Evolutionary conservation across 106 monocot species (phyloP).

Genomic region (Xerophyta viscosa): DNA sequence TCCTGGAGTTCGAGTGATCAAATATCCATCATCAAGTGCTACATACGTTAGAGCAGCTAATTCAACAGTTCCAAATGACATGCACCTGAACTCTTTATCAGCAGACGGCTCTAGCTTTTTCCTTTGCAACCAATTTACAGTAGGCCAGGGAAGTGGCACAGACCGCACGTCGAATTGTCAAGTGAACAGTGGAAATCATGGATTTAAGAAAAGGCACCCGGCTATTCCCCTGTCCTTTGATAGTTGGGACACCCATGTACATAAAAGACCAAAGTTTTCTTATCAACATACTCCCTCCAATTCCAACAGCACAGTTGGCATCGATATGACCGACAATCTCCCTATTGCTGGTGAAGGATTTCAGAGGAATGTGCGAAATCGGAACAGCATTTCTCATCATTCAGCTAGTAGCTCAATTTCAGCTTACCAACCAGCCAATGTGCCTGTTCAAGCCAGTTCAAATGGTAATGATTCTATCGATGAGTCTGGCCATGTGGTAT

Average conservation of each 20-base stretch:
- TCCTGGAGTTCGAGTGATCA: conserved; percentile 2
- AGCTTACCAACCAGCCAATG: conserved; percentile 7
- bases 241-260: conserved; percentile 7
- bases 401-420: conserved; percentile 14
- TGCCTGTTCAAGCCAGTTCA: conserved; percentile 14
- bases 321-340: conserved; percentile 4
- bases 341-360: conserved; percentile 21
- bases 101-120: conserved; percentile 15
- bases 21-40: conserved; percentile 11
- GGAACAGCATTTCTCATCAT: conserved; percentile 15
- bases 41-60: background rate
- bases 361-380: conserved; percentile 64
- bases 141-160: background rate
- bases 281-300: background rate
- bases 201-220: conserved; percentile 38
- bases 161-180: conserved; percentile 12
- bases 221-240: conserved; percentile 3
- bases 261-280: conserved; percentile 34
- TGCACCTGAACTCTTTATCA: conserved; percentile 8
- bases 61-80: conserved; percentile 7
- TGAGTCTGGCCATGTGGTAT: background rate
- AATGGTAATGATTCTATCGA: conserved; percentile 6
- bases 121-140: conserved; percentile 1
- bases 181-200: conserved; percentile 12
- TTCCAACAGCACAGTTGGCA: background rate